A percentile compares a stretch with the other conserved stretches of the same genome.
Evolutionary conservation across 352 stramenopile species (phyloP).

Genomic region (Phytophthora pseudosyringae): DNA sequence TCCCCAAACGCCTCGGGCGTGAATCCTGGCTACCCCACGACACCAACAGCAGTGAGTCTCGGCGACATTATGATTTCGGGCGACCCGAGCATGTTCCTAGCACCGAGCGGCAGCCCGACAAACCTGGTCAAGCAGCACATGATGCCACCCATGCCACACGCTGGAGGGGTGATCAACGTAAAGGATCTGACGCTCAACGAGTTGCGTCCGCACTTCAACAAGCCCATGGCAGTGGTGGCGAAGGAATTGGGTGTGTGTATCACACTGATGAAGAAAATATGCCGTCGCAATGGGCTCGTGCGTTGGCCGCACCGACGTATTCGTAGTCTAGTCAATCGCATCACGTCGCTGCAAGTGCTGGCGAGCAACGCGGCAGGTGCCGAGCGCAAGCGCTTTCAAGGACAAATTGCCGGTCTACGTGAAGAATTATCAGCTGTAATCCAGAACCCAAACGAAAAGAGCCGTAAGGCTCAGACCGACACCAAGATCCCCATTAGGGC

Average conservation of each 20-base stretch:
- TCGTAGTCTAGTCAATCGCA: slow-evolving; percentile 82
- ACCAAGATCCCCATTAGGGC: slow-evolving; percentile 45
- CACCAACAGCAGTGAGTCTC: slow-evolving; percentile 38
- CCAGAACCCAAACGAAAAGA: slow-evolving; percentile 88
- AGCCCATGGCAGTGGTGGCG: slow-evolving; percentile 81
- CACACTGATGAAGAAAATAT: slow-evolving; percentile 91
- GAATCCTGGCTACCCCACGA: slow-evolving; percentile 35
- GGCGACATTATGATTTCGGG: slow-evolving; percentile 57
- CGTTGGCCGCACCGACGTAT: slow-evolving; percentile 87
- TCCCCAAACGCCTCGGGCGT: slow-evolving; percentile 18
- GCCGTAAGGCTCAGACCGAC: slow-evolving; percentile 74
- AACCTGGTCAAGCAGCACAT: slow-evolving; percentile 54
- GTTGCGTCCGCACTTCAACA: slow-evolving; percentile 85
- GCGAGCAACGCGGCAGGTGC: slow-evolving; percentile 49
- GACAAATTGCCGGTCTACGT: slow-evolving; percentile 63
- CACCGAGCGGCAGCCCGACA: slow-evolving; percentile 43
- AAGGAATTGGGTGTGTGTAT: slow-evolving; percentile 88
- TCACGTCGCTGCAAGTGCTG: slow-evolving; percentile 79
- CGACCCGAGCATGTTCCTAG: slow-evolving; percentile 47
- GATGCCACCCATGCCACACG: slow-evolving; percentile 43
- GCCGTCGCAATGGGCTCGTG: slow-evolving; percentile 77
- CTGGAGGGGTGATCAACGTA: slow-evolving; percentile 61
- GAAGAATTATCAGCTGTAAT: slow-evolving; percentile 81
- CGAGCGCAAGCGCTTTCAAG: slow-evolving; percentile 69
- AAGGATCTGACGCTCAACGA: slow-evolving; percentile 86